Conservation (phyloP, 352 stramenopile species). For the Pythium aquatile region DNA sequence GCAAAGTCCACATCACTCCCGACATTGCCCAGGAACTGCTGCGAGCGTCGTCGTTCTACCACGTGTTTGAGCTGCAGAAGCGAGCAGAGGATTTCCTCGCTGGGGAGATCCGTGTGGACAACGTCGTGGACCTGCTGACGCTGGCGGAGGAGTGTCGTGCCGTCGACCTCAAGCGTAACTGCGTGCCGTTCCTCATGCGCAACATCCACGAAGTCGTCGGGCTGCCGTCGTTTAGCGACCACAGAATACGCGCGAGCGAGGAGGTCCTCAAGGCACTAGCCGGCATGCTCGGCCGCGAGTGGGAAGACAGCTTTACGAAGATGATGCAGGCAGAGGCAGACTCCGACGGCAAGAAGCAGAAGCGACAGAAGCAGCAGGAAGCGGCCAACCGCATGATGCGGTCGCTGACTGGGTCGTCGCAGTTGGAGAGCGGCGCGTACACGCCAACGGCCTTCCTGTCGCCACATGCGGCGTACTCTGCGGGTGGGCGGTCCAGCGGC, state of each 20-base stretch:
- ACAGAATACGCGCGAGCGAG: slow-evolving; percentile 79
- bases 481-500: slow-evolving; percentile 24
- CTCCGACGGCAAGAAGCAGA: slow-evolving; percentile 35
- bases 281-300: slow-evolving; percentile 72
- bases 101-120: slow-evolving; percentile 76
- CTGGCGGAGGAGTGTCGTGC: slow-evolving; percentile 79
- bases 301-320: slow-evolving; percentile 73
- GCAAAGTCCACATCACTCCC: slow-evolving; percentile 80
- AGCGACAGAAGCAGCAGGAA: slow-evolving; percentile 13
- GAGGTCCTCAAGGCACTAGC: slow-evolving; percentile 83
- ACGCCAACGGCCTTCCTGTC: slow-evolving; percentile 48
- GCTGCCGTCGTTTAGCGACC: slow-evolving; percentile 65
- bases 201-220: slow-evolving; percentile 86
- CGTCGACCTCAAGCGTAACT: slow-evolving; percentile 83
- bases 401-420: slow-evolving; percentile 10
- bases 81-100: slow-evolving; percentile 79
- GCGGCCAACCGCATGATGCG: slow-evolving; percentile 16
- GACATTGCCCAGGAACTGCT: slow-evolving; percentile 83
- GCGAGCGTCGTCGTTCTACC: slow-evolving; percentile 76
- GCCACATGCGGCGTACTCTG: slow-evolving; percentile 38
- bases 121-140: slow-evolving; percentile 74
- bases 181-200: slow-evolving; percentile 81
- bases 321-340: slow-evolving; percentile 50
- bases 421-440: slow-evolving; percentile 27
- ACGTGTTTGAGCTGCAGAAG: slow-evolving; percentile 84